phyloP scores from a whole-genome alignment of 2,329 filamentous ascomycete genomes.

The Ceratocystis eucalypticola region DNA sequence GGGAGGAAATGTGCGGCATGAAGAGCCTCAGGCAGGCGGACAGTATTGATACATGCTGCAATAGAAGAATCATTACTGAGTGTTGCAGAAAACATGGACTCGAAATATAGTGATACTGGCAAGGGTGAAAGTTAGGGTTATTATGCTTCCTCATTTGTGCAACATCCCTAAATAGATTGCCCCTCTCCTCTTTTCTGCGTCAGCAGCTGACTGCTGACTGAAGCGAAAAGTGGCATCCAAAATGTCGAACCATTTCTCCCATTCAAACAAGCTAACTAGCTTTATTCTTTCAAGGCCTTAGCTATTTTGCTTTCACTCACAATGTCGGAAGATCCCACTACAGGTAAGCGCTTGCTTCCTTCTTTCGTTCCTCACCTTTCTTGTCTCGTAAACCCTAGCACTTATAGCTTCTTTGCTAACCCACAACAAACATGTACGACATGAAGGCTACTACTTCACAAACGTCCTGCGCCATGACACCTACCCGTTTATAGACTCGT shows the following conservation, averaged over 20 bases:
- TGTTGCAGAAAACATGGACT: neutral
- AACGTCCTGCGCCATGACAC: constrained; percentile 34
- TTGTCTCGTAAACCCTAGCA: neutral
- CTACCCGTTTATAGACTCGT: constrained; percentile 38
- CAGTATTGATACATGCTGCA: constrained; percentile 16
- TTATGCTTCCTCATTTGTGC: neutral
- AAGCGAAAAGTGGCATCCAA: neutral
- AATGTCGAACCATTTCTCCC: neutral
- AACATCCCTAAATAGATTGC: neutral
- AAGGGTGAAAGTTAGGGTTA: neutral
- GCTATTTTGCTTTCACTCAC: neutral
- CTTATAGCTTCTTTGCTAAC: neutral
- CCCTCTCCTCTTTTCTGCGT: neutral
- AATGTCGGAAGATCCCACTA: constrained; percentile 10
- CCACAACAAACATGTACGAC: neutral
- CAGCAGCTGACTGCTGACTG: neutral
- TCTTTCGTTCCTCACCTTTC: neutral
- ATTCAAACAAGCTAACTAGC: neutral
- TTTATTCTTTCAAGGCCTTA: too few species aligned
- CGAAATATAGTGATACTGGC: neutral
- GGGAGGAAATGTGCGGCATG: constrained; percentile 15
- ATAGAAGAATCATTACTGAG: neutral
- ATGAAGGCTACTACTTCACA: constrained; percentile 23
- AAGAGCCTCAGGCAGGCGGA: constrained; percentile 19
- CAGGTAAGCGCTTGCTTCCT: neutral